Evolutionary conservation across 495 filamentous ascomycete species (phyloP).

Genomic region (Arthonia radiata): DNA sequence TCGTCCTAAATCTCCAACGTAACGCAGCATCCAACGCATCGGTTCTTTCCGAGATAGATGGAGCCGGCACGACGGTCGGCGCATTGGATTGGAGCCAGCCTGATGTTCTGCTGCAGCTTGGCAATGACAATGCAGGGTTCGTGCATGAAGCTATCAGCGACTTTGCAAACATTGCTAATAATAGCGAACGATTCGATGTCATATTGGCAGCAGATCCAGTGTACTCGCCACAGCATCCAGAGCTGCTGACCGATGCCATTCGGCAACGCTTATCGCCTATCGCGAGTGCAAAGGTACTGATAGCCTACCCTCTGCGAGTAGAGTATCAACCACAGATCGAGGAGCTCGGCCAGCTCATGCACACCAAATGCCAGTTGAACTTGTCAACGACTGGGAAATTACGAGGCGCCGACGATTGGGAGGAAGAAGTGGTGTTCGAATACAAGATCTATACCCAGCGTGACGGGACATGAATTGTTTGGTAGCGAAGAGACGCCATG

Average conservation of each 20-base stretch:
- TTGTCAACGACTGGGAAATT: no score
- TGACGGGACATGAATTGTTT: no score
- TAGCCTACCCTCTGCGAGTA: no score
- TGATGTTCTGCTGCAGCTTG: background rate
- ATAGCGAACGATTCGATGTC: slow-evolving; percentile 14
- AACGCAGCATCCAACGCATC: slow-evolving; percentile 32
- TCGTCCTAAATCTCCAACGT: slow-evolving; percentile 36
- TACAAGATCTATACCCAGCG: no score
- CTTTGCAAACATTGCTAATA: slow-evolving; percentile 19
- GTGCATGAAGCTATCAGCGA: slow-evolving; percentile 2
- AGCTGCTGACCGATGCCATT: slow-evolving; percentile 33
- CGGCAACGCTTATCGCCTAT: no score
- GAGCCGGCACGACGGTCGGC: slow-evolving; percentile 19
- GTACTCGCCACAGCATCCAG: slow-evolving; percentile 42
- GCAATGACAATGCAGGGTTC: slow-evolving; percentile 1
- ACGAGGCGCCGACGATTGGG: no score
- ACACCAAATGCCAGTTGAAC: no score
- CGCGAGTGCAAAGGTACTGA: no score
- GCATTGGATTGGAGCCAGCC: slow-evolving; percentile 38
- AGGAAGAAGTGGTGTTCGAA: no score
- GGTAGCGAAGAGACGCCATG: no score
- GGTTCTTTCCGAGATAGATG: slow-evolving; percentile 5
- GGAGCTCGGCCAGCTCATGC: no score
- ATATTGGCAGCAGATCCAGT: slow-evolving; percentile 50
- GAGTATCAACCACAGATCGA: no score